Evolutionary conservation across 2,329 filamentous ascomycete species (phyloP).

Genomic region (Arthroderma sp.): DNA sequence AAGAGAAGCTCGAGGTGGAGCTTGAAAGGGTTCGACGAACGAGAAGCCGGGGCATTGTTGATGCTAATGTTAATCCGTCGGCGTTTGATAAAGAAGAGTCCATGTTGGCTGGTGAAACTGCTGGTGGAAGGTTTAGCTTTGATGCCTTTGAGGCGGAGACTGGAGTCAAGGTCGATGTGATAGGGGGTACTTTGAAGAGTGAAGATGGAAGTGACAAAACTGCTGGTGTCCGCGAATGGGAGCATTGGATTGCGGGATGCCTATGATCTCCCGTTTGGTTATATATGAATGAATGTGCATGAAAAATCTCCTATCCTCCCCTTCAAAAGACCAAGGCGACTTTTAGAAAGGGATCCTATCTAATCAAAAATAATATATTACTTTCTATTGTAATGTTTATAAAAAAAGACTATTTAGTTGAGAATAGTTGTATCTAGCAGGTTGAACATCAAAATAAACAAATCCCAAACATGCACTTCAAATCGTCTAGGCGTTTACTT

Average conservation of each 20-base stretch:
- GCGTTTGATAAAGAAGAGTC: conserved; percentile 56
- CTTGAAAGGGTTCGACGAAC: conserved; percentile 64
- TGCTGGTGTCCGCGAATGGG: conserved; percentile 70
- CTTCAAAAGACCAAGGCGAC: no score
- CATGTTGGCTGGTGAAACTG: conserved; percentile 71
- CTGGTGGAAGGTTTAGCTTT: conserved; percentile 66
- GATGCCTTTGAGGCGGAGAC: conserved; percentile 65
- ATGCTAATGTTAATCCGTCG: conserved; percentile 54
- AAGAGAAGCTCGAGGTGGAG: conserved; percentile 62
- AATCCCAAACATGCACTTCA: no score
- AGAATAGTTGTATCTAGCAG: no score
- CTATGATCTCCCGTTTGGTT: conserved; percentile 35
- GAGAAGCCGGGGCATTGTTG: conserved; percentile 66
- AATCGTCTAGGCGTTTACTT: not conserved
- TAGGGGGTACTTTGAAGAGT: conserved; percentile 56
- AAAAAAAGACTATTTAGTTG: no score
- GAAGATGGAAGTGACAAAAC: conserved; percentile 39
- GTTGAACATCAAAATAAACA: no score
- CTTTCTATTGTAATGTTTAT: no score
- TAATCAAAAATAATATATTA: no score
- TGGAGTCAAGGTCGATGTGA: conserved; percentile 61
- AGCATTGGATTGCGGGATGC: conserved; percentile 72
- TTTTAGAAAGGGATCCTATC: no score
- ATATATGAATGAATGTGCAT: no score
- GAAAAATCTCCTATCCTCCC: no score